Conservation (phyloP, 2,329 filamentous ascomycete genomes). For the Microascus cirrosus region DNA sequence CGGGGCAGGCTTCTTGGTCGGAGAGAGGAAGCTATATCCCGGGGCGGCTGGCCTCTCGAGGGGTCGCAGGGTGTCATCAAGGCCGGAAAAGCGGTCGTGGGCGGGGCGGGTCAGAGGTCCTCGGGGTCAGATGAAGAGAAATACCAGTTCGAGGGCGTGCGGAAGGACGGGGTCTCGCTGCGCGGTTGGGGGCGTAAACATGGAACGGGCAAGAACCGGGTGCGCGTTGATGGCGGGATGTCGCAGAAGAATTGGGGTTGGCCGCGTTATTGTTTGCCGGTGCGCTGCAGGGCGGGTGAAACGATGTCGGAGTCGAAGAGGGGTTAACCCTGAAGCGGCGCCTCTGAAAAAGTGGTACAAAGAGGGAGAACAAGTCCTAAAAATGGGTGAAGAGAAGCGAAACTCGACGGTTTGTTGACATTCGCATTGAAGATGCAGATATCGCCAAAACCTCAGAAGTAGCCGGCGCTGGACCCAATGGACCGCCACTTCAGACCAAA, state of each 20-base stretch:
- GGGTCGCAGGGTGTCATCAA: constrained; percentile 1
- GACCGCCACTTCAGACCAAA: not conserved
- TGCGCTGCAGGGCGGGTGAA: not conserved
- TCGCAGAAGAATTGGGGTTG: not conserved
- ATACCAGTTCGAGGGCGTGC: not conserved
- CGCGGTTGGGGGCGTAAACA: constrained; percentile 1
- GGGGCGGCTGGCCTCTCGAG: constrained; percentile 2
- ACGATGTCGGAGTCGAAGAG: not conserved
- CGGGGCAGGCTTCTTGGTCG: not conserved
- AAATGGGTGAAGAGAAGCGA: not conserved
- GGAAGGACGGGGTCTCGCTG: not conserved
- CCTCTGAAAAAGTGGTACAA: not conserved
- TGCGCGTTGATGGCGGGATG: constrained; percentile 2
- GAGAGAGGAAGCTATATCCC: constrained; percentile 3
- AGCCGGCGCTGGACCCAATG: not conserved
- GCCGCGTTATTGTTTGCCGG: not conserved
- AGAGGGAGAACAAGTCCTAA: not conserved
- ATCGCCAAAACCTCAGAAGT: not conserved
- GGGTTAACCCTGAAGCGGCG: not conserved
- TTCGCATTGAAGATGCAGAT: not conserved
- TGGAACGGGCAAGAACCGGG: not conserved
- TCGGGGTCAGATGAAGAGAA: not conserved
- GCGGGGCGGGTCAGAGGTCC: not conserved
- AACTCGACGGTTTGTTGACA: not conserved
- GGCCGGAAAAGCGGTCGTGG: constrained; percentile 1